phyloP scores from a whole-genome alignment of 768 basidiomycete species.

The Fomitopsis pulvina region DNA sequence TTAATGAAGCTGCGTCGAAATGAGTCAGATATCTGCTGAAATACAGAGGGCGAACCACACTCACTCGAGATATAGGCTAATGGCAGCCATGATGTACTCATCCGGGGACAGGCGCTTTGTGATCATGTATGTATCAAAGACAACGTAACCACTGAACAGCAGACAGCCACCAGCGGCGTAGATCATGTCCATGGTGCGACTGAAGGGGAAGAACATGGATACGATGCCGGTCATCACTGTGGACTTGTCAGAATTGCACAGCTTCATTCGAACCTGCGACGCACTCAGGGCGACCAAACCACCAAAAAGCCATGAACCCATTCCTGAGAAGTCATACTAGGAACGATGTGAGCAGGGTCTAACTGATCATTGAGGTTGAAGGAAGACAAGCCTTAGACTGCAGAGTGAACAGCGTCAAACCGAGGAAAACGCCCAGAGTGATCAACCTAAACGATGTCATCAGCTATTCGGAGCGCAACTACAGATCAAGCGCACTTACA shows the following conservation, averaged over 20 bases:
- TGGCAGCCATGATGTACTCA: constrained; percentile 86
- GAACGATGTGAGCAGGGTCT: neutral
- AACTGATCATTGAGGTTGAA: neutral
- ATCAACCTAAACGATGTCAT: constrained; percentile 47
- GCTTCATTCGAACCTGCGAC: constrained; percentile 17
- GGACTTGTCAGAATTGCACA: neutral
- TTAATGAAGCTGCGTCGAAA: constrained; percentile 63
- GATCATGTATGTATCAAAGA: constrained; percentile 89
- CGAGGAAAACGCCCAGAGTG: constrained; percentile 88
- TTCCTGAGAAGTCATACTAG: constrained; percentile 90
- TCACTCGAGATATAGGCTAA: constrained; percentile 92
- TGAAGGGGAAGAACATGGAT: constrained; percentile 83
- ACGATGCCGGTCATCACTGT: constrained; percentile 78
- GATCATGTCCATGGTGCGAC: constrained; percentile 71
- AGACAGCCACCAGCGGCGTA: constrained; percentile 74
- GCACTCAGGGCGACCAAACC: constrained; percentile 72
- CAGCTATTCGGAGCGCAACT: neutral
- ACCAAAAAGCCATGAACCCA: constrained; percentile 88
- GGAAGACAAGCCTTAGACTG: constrained; percentile 69
- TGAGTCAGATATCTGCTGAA: constrained; percentile 13
- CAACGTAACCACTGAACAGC: constrained; percentile 84
- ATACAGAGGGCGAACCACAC: constrained; percentile 23
- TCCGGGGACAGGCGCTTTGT: constrained; percentile 86
- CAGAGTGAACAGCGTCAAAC: constrained; percentile 89
- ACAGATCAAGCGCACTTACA: constrained; percentile 39